Evolutionary conservation across 768 basidiomycete species (phyloP).

Genomic region (Leccinum disarticulatum): DNA sequence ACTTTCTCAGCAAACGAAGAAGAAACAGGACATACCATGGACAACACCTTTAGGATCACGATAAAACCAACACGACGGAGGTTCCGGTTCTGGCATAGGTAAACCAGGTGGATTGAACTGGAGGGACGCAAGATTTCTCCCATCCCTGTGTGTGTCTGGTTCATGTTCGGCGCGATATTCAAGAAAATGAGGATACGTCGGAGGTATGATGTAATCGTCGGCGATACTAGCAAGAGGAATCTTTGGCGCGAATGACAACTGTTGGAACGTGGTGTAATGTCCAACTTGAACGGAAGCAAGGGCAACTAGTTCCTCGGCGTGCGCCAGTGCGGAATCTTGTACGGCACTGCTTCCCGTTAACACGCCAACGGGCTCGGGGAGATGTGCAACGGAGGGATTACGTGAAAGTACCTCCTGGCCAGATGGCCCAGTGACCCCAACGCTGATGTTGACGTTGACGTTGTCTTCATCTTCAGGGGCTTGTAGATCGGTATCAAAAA

Average conservation of each 20-base stretch:
- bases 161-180: constrained; percentile 67
- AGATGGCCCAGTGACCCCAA: constrained; percentile 57
- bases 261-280: constrained; percentile 90
- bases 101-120: constrained; percentile 81
- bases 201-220: constrained; percentile 89
- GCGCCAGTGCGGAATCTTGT: constrained; percentile 39
- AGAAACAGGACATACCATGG: constrained; percentile 56
- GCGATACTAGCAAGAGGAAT: constrained; percentile 89
- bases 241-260: constrained; percentile 79
- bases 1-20: background rate
- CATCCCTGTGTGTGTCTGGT: constrained; percentile 46
- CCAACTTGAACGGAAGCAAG: constrained; percentile 72
- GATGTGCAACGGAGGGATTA: constrained; percentile 28
- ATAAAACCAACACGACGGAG: constrained; percentile 80
- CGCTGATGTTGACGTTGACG: constrained; percentile 59
- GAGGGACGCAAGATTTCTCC: constrained; percentile 52
- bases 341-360: constrained; percentile 31
- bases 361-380: constrained; percentile 22
- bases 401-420: constrained; percentile 35
- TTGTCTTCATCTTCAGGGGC: constrained; percentile 51
- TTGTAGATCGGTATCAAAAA: constrained; percentile 45
- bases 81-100: constrained; percentile 64
- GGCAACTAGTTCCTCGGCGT: constrained; percentile 65
- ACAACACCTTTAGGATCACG: constrained; percentile 78
- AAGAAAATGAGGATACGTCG: constrained; percentile 80